These are phyloP conservation scores for Halophytophthora polymorphica DNA, from an alignment of 352 stramenopile genomes.

Conservation along the genomic window DNA sequence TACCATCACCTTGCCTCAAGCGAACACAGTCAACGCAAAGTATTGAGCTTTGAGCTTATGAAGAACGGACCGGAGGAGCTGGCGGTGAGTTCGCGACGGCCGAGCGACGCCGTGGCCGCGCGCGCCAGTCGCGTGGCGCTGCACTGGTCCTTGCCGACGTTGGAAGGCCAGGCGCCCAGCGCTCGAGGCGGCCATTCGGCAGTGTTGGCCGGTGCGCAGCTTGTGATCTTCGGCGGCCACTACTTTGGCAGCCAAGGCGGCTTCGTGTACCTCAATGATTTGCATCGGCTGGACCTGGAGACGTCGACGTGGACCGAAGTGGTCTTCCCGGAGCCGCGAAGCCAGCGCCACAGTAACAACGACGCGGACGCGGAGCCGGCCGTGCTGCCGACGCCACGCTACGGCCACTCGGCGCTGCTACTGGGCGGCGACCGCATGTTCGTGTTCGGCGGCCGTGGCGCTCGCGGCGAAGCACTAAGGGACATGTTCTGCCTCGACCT, in stretches of 20 bases:
- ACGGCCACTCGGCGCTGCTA: slow-evolving; percentile 84
- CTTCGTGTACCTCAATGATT: slow-evolving; percentile 91
- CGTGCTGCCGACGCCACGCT: slow-evolving; percentile 67
- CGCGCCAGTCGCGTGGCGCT: slow-evolving; percentile 49
- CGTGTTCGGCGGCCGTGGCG: slow-evolving; percentile 67
- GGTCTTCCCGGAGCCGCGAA: slow-evolving; percentile 33
- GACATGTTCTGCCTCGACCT: slow-evolving; percentile 91
- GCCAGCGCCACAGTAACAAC: slow-evolving; percentile 7
- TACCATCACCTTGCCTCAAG: no score
- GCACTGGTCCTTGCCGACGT: slow-evolving; percentile 49
- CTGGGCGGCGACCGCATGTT: slow-evolving; percentile 69
- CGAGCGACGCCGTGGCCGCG: slow-evolving; percentile 15
- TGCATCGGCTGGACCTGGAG: slow-evolving; percentile 84
- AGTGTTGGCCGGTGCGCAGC: slow-evolving; percentile 68
- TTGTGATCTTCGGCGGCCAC: slow-evolving; percentile 89
- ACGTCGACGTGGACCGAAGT: slow-evolving; percentile 75
- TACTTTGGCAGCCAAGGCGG: slow-evolving; percentile 80
- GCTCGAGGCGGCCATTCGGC: slow-evolving; percentile 69
- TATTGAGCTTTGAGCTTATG: no score
- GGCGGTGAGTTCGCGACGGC: slow-evolving; percentile 18
- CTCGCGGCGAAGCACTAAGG: slow-evolving; percentile 49
- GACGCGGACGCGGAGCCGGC: slow-evolving; percentile 22
- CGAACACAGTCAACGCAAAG: no score
- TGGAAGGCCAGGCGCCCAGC: slow-evolving; percentile 53
- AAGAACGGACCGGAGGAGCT: slow-evolving; percentile 18